A percentile compares a stretch with the other conserved stretches of the same genome.
Conservation (phyloP, 1,139 yeast species). For the Diutina siamensis region DNA sequence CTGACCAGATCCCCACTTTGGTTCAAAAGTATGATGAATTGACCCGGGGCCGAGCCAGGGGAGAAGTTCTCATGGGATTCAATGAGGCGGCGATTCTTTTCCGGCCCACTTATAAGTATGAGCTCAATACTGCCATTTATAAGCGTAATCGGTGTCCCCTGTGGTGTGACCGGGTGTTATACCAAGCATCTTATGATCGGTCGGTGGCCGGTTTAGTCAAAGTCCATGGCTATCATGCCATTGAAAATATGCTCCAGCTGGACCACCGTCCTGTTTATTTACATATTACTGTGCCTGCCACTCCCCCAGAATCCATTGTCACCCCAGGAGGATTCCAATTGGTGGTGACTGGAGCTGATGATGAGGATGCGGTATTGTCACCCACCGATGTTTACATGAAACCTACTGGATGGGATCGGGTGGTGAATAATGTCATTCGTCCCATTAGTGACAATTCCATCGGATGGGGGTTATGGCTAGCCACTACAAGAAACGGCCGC, state of each 20-base stretch:
- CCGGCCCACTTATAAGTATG: constrained; percentile 68
- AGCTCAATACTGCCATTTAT: constrained; percentile 37
- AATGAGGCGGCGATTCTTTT: constrained; percentile 51
- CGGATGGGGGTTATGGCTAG: constrained; percentile 29
- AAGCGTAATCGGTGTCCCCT: constrained; percentile 59
- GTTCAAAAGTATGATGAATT: constrained; percentile 49
- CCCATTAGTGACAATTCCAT: constrained; percentile 23
- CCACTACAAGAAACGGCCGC: constrained; percentile 31
- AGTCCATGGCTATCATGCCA: constrained; percentile 28
- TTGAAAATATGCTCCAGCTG: constrained; percentile 22
- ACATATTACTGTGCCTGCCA: constrained; percentile 28
- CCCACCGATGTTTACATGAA: constrained; percentile 34
- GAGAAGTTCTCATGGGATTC: constrained; percentile 48
- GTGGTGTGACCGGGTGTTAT: constrained; percentile 83
- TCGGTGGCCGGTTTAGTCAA: constrained; percentile 1
- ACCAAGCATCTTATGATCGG: constrained; percentile 32
- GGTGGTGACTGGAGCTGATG: constrained; percentile 14
- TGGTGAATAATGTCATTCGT: constrained; percentile 20
- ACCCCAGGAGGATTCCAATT: constrained; percentile 31
- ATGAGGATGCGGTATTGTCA: constrained; percentile 19
- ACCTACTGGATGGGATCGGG: constrained; percentile 27
- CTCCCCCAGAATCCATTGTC: constrained; percentile 31
- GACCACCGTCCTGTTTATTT: constrained; percentile 38
- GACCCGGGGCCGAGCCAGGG: constrained; percentile 26
- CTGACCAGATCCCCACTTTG: constrained; percentile 13